Base-by-base conservation (phyloP, 192 early-diverging fungal genomes). In the Backusella macrospora region DNA sequence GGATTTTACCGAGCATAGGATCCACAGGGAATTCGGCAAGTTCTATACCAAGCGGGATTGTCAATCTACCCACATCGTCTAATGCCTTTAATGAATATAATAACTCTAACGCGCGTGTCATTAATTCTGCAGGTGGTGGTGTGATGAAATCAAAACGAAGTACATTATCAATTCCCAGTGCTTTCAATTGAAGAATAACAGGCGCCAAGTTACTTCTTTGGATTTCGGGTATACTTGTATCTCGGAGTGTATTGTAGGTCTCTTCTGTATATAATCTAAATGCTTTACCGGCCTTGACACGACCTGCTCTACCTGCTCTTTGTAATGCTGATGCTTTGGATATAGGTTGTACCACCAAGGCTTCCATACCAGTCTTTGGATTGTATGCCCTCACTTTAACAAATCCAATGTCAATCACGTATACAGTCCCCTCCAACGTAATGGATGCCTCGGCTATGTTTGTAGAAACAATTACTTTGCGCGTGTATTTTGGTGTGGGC, bases 261-360 rank as follows among this genome's bases (percentile, higher is more conserved):
- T 89, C 80, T 73, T 96, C 93, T 0, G 96, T 98, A 76, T 95
- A 99, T 10, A 99, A 80, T 13, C 98, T 87, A 73, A 91, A 98
- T 44, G 94, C 93, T 66, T 92, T 95, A 12, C 97, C 98, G 0
- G 96, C 90, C 6, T 91, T 90, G 1, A 95, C 93, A 47, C 98
- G 90, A 21, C 98, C 98, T 3, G 98, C 96, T 55, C 98, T 92
- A 23, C 96, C 98, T 3, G 95, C 88, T 6, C 98, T 89, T 82
- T 99, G 98, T 73, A 94, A 90, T 26, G 96, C 95, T 65, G 96
- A 95, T 18, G 96, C 95, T 79, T 96, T 96, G 64, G 92, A 94
- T 37, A 97, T 90, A 0, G 94, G 94, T n/a, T 92, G 93, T 15
- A 96, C 92, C 6, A 89, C 87, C 55, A 99, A 77, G 10, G 92